phyloP scores from a whole-genome alignment of 345 rosid genomes.

The Lenwebbia sp. region DNA sequence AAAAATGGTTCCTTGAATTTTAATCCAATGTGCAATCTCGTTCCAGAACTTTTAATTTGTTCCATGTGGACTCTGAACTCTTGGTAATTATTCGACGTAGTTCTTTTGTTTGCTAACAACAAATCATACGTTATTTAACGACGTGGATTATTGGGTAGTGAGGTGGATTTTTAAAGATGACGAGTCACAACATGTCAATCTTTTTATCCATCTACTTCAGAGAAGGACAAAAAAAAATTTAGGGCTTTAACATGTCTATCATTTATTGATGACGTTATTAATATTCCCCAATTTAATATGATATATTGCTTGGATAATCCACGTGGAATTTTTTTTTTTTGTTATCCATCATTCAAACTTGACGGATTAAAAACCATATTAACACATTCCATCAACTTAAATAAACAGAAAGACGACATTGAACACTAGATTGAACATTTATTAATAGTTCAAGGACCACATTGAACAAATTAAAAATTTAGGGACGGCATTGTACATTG shows the following conservation, averaged over 20 bases:
- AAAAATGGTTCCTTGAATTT: too few species aligned
- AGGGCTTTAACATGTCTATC: background rate
- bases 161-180: background rate
- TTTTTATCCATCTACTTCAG: background rate
- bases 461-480: too few species aligned
- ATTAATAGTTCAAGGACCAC: background rate
- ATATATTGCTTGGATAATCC: background rate
- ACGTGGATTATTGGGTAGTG: background rate
- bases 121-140: too few species aligned
- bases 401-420: too few species aligned
- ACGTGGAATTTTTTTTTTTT: too few species aligned
- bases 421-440: background rate
- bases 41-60: too few species aligned
- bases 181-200: background rate
- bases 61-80: too few species aligned
- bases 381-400: too few species aligned
- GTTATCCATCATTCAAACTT: background rate
- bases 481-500: too few species aligned
- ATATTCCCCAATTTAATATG: too few species aligned
- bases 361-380: background rate
- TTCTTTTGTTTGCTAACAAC: background rate
- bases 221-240: background rate
- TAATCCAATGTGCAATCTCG: background rate
- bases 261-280: background rate
- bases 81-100: too few species aligned